Base-by-base conservation (phyloP, 2,329 filamentous ascomycete species). In the Fusarium marasasianum region DNA sequence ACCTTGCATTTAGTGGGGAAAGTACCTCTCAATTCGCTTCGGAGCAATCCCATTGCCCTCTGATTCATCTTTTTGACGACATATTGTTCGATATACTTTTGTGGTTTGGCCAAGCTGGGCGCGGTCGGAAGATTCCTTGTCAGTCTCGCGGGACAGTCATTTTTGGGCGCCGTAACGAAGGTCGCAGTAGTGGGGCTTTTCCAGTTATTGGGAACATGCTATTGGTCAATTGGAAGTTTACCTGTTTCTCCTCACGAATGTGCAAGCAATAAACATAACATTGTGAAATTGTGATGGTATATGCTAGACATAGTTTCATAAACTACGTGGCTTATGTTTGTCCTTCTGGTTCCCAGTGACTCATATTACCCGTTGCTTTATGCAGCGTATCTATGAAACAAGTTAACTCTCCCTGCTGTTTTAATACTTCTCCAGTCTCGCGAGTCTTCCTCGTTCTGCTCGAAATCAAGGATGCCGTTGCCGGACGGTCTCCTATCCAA, bases 401-500 rank as follows among this genome's bases (percentile, higher is more conserved):
- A 17, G 33, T 35, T 17, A 17, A 35, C 33, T 35, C 33, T 35
- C 15, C 15, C 15, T 8, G 8, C 0, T 17, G 14, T n/a, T 13
- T 1, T 2, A 8, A 29, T 4, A 1, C 18, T 13, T 29, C 18
- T n/a, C 10, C 11, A n/a, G 15, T 18, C 6, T n/a, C 1, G 35
- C 14, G 13, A 40, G 11, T 13, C 20, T n/a, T 13, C 4, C 24
- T n/a, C 14, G 1, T 6, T 8, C 6, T 6, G 11, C 2, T 18
- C 20, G 3, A 4, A 22, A 7, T n/a, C 20, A 55, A 40, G 10
- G 15, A n/a, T 7, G 0, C 1, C 4, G 14, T 29, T 40, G 24
- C 18, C 11, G 5, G 1, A 18, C 4, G 0, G 1, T 20, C 4
- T 6, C 2, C 1, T 6, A 15, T 20, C 38, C 22, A 33, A 33